phyloP scores from a whole-genome alignment of 1,139 yeast species.

The Geotrichum reessii region DNA sequence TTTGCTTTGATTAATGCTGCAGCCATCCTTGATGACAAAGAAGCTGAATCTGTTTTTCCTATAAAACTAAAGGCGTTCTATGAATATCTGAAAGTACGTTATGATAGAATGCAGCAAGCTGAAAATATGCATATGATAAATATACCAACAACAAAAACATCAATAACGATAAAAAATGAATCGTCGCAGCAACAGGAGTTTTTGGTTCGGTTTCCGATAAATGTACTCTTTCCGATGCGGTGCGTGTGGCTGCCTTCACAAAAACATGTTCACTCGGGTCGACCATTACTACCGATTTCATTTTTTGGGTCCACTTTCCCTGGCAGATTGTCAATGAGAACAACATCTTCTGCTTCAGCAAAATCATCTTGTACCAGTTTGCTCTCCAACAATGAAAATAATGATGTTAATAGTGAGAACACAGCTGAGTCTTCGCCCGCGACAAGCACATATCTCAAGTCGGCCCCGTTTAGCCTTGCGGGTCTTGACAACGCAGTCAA shows the following conservation, averaged over 20 bases:
- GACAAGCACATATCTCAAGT: background rate
- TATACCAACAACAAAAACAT: background rate
- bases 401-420: background rate
- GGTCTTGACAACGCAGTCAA: background rate
- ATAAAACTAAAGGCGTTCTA: background rate
- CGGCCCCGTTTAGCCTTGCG: background rate
- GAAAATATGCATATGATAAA: background rate
- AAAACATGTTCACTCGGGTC: background rate
- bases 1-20: background rate
- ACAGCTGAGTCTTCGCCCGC: background rate
- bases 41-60: background rate
- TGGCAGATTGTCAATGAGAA: background rate
- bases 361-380: background rate
- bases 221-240: background rate
- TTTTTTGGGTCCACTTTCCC: background rate
- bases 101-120: background rate
- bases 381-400: background rate
- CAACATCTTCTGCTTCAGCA: background rate
- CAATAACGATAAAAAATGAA: background rate
- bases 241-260: background rate
- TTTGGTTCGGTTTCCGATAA: no score
- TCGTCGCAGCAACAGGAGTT: background rate
- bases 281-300: background rate
- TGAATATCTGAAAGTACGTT: background rate
- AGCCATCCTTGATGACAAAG: background rate